These are phyloP conservation scores for Pythium coloratum DNA, from an alignment of 352 stramenopile genomes.

Conservation along the genomic window DNA sequence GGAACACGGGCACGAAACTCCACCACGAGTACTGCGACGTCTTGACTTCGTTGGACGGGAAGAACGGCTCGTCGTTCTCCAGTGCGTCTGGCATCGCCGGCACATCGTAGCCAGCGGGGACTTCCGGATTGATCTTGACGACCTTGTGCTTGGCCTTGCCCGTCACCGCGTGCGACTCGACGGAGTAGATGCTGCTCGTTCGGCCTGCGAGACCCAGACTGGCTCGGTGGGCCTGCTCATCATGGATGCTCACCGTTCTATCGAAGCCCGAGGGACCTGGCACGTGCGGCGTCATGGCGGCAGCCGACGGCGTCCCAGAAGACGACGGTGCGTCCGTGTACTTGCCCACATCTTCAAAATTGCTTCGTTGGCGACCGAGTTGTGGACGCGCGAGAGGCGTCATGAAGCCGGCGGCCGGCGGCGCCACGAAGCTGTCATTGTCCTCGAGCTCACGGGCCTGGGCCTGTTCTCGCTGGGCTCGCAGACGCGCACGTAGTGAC, in stretches of 20 bases:
- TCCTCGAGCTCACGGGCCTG: constrained; percentile 9
- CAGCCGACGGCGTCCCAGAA: background rate
- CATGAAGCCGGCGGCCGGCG: background rate
- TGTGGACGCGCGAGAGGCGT: constrained; percentile 7
- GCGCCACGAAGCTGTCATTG: background rate
- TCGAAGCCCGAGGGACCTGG: background rate
- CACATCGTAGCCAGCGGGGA: background rate
- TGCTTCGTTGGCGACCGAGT: constrained; percentile 24
- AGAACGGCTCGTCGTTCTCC: constrained; percentile 36
- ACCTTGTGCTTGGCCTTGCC: constrained; percentile 61
- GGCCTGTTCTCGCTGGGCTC: constrained; percentile 53
- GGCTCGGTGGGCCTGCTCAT: background rate
- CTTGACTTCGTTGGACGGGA: constrained; percentile 78
- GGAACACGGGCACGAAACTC: constrained; percentile 86
- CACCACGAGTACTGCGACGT: constrained; percentile 90
- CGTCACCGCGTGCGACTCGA: constrained; percentile 40
- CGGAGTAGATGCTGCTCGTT: constrained; percentile 61
- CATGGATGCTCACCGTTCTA: constrained; percentile 12
- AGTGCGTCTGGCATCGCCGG: constrained; percentile 9
- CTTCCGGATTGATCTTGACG: constrained; percentile 64
- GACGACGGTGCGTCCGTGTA: constrained; percentile 13
- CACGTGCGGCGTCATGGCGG: constrained; percentile 2
- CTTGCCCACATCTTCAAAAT: constrained; percentile 27
- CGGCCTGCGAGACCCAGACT: constrained; percentile 18
- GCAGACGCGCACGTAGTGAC: constrained; percentile 54